phyloP scores from a whole-genome alignment of 352 stramenopile genomes.

The Pythium rishiriense region DNA sequence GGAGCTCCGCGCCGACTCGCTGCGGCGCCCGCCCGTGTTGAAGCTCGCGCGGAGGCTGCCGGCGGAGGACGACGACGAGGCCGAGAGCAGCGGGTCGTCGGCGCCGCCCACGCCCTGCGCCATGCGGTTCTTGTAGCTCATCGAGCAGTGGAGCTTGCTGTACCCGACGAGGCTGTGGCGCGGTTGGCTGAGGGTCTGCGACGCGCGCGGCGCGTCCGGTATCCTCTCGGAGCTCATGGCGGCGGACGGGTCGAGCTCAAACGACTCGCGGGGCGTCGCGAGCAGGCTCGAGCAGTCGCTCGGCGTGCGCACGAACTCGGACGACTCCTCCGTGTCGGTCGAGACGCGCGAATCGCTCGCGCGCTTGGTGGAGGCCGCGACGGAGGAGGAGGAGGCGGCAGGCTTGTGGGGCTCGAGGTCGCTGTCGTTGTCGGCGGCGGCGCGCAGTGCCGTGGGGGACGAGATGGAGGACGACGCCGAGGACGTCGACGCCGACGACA shows the following conservation, averaged over 20 bases:
- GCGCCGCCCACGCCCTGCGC: conserved; percentile 7
- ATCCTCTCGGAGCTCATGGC: not conserved
- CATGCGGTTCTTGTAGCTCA: conserved; percentile 86
- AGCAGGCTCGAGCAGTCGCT: conserved; percentile 20
- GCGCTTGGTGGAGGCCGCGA: conserved; percentile 10
- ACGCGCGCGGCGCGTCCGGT: conserved; percentile 6
- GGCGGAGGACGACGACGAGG: conserved; percentile 1
- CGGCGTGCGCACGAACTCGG: conserved; percentile 17
- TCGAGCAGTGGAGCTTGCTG: conserved; percentile 77
- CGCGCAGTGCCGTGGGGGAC: conserved; percentile 44
- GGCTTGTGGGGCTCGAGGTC: conserved; percentile 28
- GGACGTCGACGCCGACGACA: conserved; percentile 27
- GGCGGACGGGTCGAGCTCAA: not conserved
- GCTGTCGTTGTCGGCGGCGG: conserved; percentile 28
- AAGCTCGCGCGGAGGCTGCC: conserved; percentile 13
- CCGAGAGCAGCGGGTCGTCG: conserved; percentile 10
- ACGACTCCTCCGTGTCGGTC: conserved; percentile 28
- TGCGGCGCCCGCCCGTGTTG: conserved; percentile 19
- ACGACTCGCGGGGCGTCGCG: conserved; percentile 21
- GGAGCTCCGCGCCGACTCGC: conserved; percentile 16
- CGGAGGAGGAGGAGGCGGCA: not conserved
- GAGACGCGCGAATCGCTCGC: conserved; percentile 28
- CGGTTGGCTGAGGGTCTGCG: not conserved
- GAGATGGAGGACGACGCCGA: conserved; percentile 55
- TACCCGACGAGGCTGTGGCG: conserved; percentile 69